These are phyloP conservation scores for Albophoma yamanashiensis DNA, from an alignment of 2,329 filamentous ascomycete species.

Conservation along the genomic window DNA sequence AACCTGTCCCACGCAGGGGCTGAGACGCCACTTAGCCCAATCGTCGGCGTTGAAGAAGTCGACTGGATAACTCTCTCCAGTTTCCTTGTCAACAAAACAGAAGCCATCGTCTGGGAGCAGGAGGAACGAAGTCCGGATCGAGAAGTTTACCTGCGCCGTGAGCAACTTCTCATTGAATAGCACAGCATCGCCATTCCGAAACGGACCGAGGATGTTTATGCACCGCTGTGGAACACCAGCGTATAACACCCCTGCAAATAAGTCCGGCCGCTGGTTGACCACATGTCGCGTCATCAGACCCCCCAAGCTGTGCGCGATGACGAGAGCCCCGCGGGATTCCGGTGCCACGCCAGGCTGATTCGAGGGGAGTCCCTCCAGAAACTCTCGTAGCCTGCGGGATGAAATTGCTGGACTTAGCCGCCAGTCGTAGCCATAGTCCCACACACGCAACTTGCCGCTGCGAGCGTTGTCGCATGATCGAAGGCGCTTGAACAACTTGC, in stretches of 20 bases:
- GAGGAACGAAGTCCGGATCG: conserved; percentile 73
- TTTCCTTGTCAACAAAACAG: conserved; percentile 78
- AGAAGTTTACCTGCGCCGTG: conserved; percentile 89
- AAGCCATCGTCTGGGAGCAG: conserved; percentile 78
- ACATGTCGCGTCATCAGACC: conserved; percentile 82
- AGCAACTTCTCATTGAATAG: conserved; percentile 81
- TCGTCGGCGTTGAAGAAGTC: conserved; percentile 73
- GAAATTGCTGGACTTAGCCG: conserved; percentile 71
- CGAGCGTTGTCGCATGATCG: conserved; percentile 63
- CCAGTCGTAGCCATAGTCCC: conserved; percentile 96
- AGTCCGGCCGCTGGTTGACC: conserved; percentile 72
- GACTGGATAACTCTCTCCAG: conserved; percentile 68
- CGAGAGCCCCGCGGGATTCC: conserved; percentile 57
- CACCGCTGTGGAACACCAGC: conserved; percentile 78
- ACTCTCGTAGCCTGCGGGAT: conserved; percentile 60
- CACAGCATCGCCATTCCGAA: conserved; percentile 88
- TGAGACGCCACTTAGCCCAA: conserved; percentile 71
- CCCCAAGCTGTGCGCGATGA: conserved; percentile 80
- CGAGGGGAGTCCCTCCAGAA: conserved; percentile 62
- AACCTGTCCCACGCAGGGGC: conserved; percentile 62
- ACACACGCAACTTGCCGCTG: conserved; percentile 62
- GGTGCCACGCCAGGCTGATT: conserved; percentile 48
- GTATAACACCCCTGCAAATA: conserved; percentile 79
- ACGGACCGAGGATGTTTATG: conserved; percentile 81
- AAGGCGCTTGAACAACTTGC: conserved; percentile 68